Percentiles rank a stretch among this genome's conserved stretches.
phyloP scores from a whole-genome alignment of 192 early-diverging fungal genomes.

The Podila epigama region DNA sequence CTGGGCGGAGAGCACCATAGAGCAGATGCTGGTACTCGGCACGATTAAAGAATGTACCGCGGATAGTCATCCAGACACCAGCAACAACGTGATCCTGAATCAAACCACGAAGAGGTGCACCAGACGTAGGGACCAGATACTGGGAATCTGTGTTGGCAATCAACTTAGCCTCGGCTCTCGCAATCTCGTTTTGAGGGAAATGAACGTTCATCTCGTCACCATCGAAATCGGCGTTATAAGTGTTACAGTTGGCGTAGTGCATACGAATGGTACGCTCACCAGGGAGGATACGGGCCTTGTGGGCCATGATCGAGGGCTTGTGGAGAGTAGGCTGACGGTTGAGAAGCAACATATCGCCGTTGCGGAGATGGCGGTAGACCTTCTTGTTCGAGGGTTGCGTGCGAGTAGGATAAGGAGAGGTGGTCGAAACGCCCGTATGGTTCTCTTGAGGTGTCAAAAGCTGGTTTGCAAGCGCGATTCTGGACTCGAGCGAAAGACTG shows the following conservation, averaged over 20 bases:
- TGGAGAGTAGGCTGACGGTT: conserved; percentile 99
- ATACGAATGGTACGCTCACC: conserved; percentile 99
- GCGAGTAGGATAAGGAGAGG: conserved; percentile 64
- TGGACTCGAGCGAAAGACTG: conserved; percentile 81
- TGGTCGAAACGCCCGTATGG: conserved; percentile 46
- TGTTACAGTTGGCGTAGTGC: conserved; percentile 97
- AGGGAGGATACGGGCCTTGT: conserved; percentile 92
- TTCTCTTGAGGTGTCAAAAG: conserved; percentile 79
- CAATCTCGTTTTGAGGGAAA: conserved; percentile 98
- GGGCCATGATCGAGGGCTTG: conserved; percentile 99
- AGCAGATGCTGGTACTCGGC: conserved; percentile 95
- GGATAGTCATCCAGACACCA: conserved; percentile 92
- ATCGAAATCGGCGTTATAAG: conserved; percentile 99
- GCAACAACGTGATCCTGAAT: conserved; percentile 99
- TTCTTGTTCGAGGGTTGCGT: conserved; percentile 90
- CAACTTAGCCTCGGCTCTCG: conserved; percentile 93
- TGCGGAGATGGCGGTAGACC: conserved; percentile 94
- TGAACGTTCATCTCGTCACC: conserved; percentile 99
- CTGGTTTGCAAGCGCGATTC: conserved; percentile 96
- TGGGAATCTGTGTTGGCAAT: conserved; percentile 96
- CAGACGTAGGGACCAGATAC: conserved; percentile 97
- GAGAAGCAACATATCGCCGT: conserved; percentile 96
- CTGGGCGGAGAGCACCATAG: conserved; percentile 87
- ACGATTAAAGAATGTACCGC: conserved; percentile 87
- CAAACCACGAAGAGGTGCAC: conserved; percentile 95